Conservation (phyloP, 345 rosid genomes). For the Rhodomyrtus tomentosa region DNA sequence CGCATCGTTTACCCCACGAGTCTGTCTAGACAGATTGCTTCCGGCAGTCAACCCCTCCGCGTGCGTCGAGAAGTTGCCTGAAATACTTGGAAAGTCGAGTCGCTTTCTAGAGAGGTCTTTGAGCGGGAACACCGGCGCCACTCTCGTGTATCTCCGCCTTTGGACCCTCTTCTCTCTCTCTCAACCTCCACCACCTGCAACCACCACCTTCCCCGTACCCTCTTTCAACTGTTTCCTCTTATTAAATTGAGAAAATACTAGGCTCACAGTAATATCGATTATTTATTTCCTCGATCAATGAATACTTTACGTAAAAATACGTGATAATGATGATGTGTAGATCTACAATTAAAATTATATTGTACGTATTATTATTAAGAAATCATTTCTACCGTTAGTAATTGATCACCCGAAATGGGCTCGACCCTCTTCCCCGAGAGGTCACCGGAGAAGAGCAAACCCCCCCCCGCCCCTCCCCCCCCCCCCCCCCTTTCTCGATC, state of each 20-base stretch:
- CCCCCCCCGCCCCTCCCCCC: too few species aligned
- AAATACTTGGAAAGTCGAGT: not conserved
- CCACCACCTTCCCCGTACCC: not conserved
- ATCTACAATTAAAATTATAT: too few species aligned
- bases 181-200: not conserved
- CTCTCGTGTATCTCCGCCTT: not conserved
- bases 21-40: not conserved
- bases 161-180: not conserved
- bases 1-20: not conserved
- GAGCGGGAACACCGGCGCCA: not conserved
- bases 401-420: not conserved
- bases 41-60: not conserved
- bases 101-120: not conserved
- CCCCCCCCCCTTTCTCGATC: not conserved
- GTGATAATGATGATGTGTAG: too few species aligned
- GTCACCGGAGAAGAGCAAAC: not conserved
- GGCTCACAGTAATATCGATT: too few species aligned
- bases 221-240: not conserved
- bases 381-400: too few species aligned
- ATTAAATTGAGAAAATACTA: not conserved
- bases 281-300: too few species aligned
- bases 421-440: not conserved
- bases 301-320: too few species aligned
- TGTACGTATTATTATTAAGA: too few species aligned
- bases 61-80: not conserved